Evolutionary conservation across 495 filamentous ascomycete species (phyloP), one percentile per base, ranked within the genome.

Genomic region (Rhizodiscina lignyota): DNA sequence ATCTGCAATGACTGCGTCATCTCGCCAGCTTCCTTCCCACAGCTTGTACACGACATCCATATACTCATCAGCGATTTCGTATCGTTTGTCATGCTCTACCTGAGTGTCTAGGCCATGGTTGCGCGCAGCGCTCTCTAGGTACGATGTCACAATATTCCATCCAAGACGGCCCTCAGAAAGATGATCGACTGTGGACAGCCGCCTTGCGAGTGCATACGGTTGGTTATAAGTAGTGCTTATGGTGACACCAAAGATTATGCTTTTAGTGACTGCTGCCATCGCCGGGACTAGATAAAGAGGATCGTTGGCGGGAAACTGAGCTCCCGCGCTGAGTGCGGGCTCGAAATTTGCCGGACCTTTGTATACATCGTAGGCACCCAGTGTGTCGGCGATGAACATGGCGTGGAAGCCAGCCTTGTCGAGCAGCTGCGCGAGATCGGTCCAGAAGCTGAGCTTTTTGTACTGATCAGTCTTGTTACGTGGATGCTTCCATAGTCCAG

Each of bases 141-240:
- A 77, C 0, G 59, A 65, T 4, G 71, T 75, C 8, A 77, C 70
- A 26, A 79, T 74, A 37, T 77, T 79, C 74, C 72, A 77, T 0
- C 66, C 72, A 26, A 77, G 51, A 3, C 71, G 59, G 0, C 70
- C 72, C 1, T 64, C 54, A 0, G 70, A 74, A 15, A 74, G 53
- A 44, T 78, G 72, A 36, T 77, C 71, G 12, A 78, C 43, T 0
- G 70, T 74, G 0, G 71, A 75, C 33, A 72, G 70, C 12, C 67
- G 59, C 39, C 67, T 66, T 3, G 71, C 71, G 1, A 75, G 56
- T 4, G 68, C 51, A 41, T 65, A 77, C 2, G 72, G 70, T 6
- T 61, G 61, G 35, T 71, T 67, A 35, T 68, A 77, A 0, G 67
- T 64, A n/a, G 70, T 72, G 1, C 64, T 68, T 3, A 59, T 65